phyloP scores from a whole-genome alignment of 192 early-diverging fungal species.

The Podila minutissima region DNA sequence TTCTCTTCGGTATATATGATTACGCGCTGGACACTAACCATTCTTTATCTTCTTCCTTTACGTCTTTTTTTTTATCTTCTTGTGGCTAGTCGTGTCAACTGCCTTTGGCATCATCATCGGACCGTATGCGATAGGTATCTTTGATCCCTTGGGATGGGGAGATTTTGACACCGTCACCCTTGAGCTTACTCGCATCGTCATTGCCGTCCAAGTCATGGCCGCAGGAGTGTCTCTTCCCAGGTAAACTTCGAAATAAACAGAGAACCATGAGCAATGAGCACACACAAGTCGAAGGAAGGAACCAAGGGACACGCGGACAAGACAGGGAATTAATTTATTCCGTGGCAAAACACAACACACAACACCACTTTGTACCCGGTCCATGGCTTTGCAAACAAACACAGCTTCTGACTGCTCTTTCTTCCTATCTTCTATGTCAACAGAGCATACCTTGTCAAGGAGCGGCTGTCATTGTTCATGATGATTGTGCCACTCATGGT shows the following conservation, averaged over 20 bases:
- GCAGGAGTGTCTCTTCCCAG: slow-evolving; percentile 85
- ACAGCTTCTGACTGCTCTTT: neutral
- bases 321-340: too few relatives aligned
- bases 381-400: neutral
- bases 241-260: slow-evolving; percentile 34
- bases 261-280: too few relatives aligned
- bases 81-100: slow-evolving; percentile 77
- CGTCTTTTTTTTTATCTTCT: neutral
- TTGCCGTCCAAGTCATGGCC: slow-evolving; percentile 91
- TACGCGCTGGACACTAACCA: too few relatives aligned
- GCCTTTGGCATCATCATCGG: slow-evolving; percentile 89
- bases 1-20: neutral
- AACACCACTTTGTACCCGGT: too few relatives aligned
- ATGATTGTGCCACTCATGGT: slow-evolving; percentile 85
- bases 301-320: too few relatives aligned
- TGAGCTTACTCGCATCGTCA: slow-evolving; percentile 78
- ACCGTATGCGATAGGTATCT: slow-evolving; percentile 72
- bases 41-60: neutral
- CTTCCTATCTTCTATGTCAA: neutral
- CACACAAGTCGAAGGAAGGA: too few relatives aligned
- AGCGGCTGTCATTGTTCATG: slow-evolving; percentile 71
- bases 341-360: too few relatives aligned
- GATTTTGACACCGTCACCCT: slow-evolving; percentile 67
- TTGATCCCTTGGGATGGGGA: slow-evolving; percentile 72
- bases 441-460: slow-evolving; percentile 69